Conservation (phyloP, 2,329 filamentous ascomycete genomes). For the Teratosphaeria zuluensis region DNA sequence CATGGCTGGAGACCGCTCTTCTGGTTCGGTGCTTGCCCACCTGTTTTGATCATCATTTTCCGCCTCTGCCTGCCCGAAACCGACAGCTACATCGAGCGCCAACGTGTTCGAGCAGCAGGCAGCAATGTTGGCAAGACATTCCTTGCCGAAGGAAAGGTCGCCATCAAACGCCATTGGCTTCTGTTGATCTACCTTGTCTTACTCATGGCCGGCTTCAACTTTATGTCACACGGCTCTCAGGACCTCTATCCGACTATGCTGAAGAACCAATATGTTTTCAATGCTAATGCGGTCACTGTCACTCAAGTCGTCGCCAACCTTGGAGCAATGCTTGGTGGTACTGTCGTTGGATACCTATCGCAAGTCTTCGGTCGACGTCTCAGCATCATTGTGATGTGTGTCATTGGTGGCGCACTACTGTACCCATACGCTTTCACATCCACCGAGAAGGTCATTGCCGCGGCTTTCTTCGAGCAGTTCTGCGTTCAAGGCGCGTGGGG, state of each 20-base stretch:
- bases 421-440: constrained; percentile 72
- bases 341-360: constrained; percentile 35
- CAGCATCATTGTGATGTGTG: constrained; percentile 39
- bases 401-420: constrained; percentile 63
- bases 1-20: constrained; percentile 78
- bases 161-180: constrained; percentile 69
- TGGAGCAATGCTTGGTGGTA: constrained; percentile 40
- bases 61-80: constrained; percentile 72
- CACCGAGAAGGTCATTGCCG: constrained; percentile 57
- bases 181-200: constrained; percentile 72
- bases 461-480: constrained; percentile 66
- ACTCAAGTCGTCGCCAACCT: constrained; percentile 43
- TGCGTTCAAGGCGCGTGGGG: constrained; percentile 30
- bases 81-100: constrained; percentile 57
- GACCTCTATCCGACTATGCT: constrained; percentile 55
- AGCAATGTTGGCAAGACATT: constrained; percentile 59
- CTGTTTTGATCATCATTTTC: constrained; percentile 70
- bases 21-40: constrained; percentile 80
- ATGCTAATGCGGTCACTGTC: constrained; percentile 36
- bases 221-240: constrained; percentile 73
- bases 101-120: constrained; percentile 50
- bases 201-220: constrained; percentile 86
- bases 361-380: constrained; percentile 40
- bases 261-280: constrained; percentile 49
- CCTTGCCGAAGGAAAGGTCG: constrained; percentile 65